phyloP scores from a whole-genome alignment of 148 eudicot species.

The Dianthus caryophyllus region DNA sequence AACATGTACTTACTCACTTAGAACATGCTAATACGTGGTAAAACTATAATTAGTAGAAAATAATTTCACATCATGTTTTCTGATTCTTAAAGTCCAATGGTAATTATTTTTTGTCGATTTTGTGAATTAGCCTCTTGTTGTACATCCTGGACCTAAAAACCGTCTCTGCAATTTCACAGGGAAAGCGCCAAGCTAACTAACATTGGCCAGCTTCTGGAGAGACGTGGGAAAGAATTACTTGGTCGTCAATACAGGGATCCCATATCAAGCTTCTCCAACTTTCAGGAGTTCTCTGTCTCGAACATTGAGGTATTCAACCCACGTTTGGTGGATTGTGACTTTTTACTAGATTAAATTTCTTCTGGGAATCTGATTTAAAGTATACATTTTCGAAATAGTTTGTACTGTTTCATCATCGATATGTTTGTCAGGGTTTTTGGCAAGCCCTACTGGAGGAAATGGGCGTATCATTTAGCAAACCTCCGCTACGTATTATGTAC shows the following conservation, averaged over 20 bases:
- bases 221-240: constrained; percentile 59
- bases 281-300: constrained; percentile 74
- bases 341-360: neutral
- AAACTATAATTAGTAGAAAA: neutral
- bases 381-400: neutral
- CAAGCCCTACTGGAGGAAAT: constrained; percentile 61
- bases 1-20: too few relatives aligned
- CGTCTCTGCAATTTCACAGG: constrained; percentile 27
- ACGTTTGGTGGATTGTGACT: neutral
- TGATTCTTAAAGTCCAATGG: neutral
- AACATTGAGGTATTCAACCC: constrained; percentile 64
- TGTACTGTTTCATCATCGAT: neutral
- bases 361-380: neutral
- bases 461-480: constrained; percentile 52
- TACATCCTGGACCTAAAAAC: neutral
- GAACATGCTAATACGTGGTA: constrained; percentile 1
- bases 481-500: constrained; percentile 55
- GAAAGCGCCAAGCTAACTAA: constrained; percentile 54
- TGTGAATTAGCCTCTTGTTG: neutral
- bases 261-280: constrained; percentile 68
- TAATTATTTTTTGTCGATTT: neutral
- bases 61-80: neutral
- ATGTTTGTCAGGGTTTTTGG: constrained; percentile 64
- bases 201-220: constrained; percentile 66
- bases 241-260: constrained; percentile 70